phyloP scores from a whole-genome alignment of 2,329 filamentous ascomycete species.

The Fusarium setosum region DNA sequence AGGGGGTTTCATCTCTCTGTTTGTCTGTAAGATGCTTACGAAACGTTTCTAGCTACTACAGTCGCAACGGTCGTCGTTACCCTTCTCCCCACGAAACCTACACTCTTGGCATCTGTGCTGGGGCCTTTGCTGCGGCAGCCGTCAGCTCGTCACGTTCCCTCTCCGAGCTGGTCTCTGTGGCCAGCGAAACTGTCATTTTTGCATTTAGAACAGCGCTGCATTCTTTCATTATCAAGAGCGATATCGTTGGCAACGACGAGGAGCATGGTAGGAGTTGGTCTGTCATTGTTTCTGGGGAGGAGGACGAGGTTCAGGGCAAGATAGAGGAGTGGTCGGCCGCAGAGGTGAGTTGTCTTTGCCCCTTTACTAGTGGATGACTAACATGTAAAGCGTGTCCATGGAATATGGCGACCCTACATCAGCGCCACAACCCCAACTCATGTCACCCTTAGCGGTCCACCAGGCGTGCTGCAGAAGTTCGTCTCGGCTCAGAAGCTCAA shows the following conservation, averaged over 20 bases:
- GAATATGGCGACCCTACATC: conserved; percentile 32
- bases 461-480: conserved; percentile 30
- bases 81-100: conserved; percentile 31
- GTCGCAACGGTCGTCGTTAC: conserved; percentile 27
- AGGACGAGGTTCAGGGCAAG: conserved; percentile 11
- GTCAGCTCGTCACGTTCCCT: conserved; percentile 38
- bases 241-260: conserved; percentile 21
- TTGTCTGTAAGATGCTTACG: no score
- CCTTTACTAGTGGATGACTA: not conserved
- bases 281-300: conserved; percentile 20
- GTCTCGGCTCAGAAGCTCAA: conserved; percentile 18
- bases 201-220: conserved; percentile 36
- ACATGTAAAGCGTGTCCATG: conserved; percentile 11
- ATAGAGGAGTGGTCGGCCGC: not conserved
- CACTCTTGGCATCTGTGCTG: conserved; percentile 40
- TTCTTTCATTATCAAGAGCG: conserved; percentile 21
- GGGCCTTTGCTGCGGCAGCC: conserved; percentile 42
- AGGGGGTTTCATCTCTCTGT: not conserved
- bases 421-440: conserved; percentile 37
- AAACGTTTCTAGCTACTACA: conserved; percentile 17
- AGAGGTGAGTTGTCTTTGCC: conserved; percentile 6
- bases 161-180: conserved; percentile 33
- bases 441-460: conserved; percentile 41
- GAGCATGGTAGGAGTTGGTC: conserved; percentile 31
- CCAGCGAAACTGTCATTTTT: conserved; percentile 28